A percentile compares a stretch with the other conserved stretches of the same genome.
These are phyloP conservation scores for Colletotrichum higginsianum DNA, from an alignment of 2,329 filamentous ascomycete species.

Conservation along the genomic window DNA sequence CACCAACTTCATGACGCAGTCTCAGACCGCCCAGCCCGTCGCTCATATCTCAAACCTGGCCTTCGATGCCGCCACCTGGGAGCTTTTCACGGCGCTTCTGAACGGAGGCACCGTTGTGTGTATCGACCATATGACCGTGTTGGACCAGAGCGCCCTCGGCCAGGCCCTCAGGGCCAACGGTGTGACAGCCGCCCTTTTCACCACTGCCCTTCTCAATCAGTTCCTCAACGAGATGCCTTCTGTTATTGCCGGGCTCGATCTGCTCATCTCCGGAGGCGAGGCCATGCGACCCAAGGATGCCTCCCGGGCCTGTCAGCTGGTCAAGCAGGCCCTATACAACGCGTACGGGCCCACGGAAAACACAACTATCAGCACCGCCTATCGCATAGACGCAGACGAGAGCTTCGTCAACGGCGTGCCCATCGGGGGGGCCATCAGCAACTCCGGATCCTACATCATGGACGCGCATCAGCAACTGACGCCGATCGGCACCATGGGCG, in stretches of 20 bases:
- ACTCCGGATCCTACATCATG: constrained; percentile 46
- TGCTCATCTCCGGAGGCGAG: constrained; percentile 55
- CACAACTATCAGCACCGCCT: not conserved
- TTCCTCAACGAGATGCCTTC: constrained; percentile 51
- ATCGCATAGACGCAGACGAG: not conserved
- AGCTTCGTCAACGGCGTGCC: constrained; percentile 42
- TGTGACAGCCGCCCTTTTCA: constrained; percentile 52
- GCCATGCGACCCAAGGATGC: constrained; percentile 27
- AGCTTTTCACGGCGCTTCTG: constrained; percentile 44
- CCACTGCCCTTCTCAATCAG: constrained; percentile 39
- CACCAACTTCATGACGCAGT: not conserved
- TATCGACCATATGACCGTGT: constrained; percentile 39
- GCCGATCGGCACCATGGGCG: constrained; percentile 47
- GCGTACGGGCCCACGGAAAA: constrained; percentile 45
- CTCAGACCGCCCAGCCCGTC: not conserved
- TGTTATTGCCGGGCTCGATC: constrained; percentile 52
- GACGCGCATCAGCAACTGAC: constrained; percentile 45
- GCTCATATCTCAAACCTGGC: constrained; percentile 37
- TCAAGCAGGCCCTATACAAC: not conserved
- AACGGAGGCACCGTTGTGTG: constrained; percentile 45
- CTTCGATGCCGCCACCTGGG: constrained; percentile 44
- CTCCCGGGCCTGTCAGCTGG: not conserved
- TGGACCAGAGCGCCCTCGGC: constrained; percentile 39
- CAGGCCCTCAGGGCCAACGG: constrained; percentile 48
- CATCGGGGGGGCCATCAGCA: constrained; percentile 43